A percentile compares a stretch with the other conserved stretches of the same genome.
Evolutionary conservation across 1,139 yeast genomes (phyloP).

Genomic region (Diutina catenulata): DNA sequence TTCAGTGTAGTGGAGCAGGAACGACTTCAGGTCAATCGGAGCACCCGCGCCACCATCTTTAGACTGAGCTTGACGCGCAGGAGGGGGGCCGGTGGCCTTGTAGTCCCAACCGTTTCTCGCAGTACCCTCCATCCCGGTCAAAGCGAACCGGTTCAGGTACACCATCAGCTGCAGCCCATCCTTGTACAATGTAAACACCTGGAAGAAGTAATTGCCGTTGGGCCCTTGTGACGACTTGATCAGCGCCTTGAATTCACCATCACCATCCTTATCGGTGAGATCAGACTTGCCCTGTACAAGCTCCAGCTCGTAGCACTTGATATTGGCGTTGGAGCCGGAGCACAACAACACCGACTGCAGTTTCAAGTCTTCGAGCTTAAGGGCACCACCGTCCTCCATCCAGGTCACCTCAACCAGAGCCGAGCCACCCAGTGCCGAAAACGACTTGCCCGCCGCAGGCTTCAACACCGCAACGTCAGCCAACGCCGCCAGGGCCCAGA

Average conservation of each 20-base stretch:
- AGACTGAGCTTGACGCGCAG: conserved; percentile 6
- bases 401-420: background rate
- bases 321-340: background rate
- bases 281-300: background rate
- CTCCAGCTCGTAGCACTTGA: background rate
- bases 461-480: conserved; percentile 1
- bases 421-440: background rate
- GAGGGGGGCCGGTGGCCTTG: background rate
- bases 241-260: background rate
- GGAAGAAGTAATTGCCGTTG: conserved; percentile 57
- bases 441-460: background rate
- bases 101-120: conserved; percentile 8
- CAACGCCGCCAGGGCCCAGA: no score
- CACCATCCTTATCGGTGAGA: conserved; percentile 1
- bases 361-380: background rate
- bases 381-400: conserved; percentile 1
- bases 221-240: background rate
- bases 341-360: conserved; percentile 2
- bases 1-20: conserved; percentile 45
- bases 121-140: conserved; percentile 64
- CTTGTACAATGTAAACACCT: conserved; percentile 35
- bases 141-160: conserved; percentile 55
- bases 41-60: conserved; percentile 14
- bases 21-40: conserved; percentile 20
- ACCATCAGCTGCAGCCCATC: conserved; percentile 47